phyloP scores from a whole-genome alignment of 257 asterid species.

The Haberlea rhodopensis region DNA sequence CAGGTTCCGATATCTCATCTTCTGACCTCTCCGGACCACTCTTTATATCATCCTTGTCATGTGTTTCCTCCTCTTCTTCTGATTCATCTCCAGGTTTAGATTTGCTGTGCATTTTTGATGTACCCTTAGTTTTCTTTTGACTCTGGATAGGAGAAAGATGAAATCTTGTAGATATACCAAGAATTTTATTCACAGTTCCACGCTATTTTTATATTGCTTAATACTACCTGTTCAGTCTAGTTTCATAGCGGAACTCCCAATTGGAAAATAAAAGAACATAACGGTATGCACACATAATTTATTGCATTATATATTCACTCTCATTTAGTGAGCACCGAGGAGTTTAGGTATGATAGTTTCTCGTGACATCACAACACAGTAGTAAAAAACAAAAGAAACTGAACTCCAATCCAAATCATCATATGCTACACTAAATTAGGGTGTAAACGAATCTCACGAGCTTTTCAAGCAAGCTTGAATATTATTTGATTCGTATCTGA shows the following conservation, averaged over 20 bases:
- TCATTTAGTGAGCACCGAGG: not conserved
- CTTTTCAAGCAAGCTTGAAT: not conserved
- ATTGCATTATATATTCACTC: not conserved
- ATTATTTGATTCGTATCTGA: too few relatives aligned
- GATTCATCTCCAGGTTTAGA: conserved; percentile 64
- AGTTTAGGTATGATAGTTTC: not conserved
- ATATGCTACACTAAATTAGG: not conserved
- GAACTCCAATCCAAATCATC: not conserved
- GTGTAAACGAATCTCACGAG: not conserved
- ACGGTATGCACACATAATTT: not conserved
- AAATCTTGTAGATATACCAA: not conserved
- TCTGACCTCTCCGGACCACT: conserved; percentile 57
- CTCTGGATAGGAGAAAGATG: conserved; percentile 36
- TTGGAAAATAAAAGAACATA: not conserved
- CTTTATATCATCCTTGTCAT: conserved; percentile 43
- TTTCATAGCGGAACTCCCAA: conserved; percentile 5
- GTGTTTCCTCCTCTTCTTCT: conserved; percentile 45
- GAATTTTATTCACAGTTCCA: conserved; percentile 1
- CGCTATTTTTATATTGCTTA: not conserved
- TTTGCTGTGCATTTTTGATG: conserved; percentile 46
- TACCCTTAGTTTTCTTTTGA: conserved; percentile 44
- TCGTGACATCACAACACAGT: not conserved
- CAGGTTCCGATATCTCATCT: conserved; percentile 67
- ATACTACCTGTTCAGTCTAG: conserved; percentile 9
- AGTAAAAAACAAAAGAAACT: not conserved